Evolutionary conservation across 148 eudicot species (phyloP).

Genomic region (Heliamphora exappendiculata): DNA sequence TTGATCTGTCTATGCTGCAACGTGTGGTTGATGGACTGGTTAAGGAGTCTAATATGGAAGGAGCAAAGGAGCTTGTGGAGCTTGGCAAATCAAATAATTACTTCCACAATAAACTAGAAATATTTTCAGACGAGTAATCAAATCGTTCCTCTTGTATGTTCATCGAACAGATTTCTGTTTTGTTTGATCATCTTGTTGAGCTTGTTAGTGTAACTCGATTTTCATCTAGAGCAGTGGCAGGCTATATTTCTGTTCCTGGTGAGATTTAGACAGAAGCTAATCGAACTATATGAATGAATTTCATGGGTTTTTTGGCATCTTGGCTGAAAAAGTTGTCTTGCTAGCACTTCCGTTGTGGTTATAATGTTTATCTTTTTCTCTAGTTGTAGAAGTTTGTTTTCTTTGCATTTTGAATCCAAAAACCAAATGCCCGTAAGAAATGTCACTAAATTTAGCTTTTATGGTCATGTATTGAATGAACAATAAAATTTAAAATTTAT

Average conservation of each 20-base stretch:
- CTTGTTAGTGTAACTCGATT: not conserved
- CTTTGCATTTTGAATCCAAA: not conserved
- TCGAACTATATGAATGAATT: not conserved
- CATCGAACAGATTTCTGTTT: not conserved
- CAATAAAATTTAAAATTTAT: too few relatives aligned
- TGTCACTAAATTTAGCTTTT: too few relatives aligned
- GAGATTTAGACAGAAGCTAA: not conserved
- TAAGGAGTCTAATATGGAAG: slow-evolving; percentile 20
- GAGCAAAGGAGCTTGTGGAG: slow-evolving; percentile 36
- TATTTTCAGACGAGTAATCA: slow-evolving; percentile 15
- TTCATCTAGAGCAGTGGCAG: not conserved
- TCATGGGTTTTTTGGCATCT: too few relatives aligned
- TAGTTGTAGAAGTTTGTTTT: too few relatives aligned
- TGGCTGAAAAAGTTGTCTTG: not conserved
- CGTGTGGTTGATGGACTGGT: slow-evolving; percentile 35
- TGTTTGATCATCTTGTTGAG: not conserved
- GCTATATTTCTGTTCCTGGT: not conserved
- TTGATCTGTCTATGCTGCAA: slow-evolving; percentile 20
- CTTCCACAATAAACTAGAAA: slow-evolving; percentile 19
- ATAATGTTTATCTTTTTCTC: too few relatives aligned
- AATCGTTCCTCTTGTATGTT: not conserved
- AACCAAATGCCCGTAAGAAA: too few relatives aligned
- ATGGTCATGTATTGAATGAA: too few relatives aligned
- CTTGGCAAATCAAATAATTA: slow-evolving; percentile 18
- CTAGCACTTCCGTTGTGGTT: not conserved